Conservation (phyloP, 1,284 basidiomycete species). For the Taiwanofungus camphoratus region DNA sequence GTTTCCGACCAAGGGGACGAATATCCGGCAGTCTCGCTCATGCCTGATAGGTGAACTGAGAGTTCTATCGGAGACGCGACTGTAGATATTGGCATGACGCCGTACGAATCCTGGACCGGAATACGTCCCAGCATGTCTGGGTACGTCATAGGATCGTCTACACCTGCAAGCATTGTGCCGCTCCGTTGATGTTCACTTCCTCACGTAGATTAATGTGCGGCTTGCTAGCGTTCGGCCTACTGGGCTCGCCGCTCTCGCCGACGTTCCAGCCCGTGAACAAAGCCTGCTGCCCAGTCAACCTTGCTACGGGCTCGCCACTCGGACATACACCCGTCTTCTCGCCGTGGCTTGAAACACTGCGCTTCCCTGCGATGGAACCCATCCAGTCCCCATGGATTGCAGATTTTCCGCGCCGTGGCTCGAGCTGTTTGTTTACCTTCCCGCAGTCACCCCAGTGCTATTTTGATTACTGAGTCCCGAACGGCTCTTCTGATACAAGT, state of each 20-base stretch:
- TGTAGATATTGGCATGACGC: slow-evolving; percentile 22
- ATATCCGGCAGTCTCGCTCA: background rate
- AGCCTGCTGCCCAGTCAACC: slow-evolving; percentile 6
- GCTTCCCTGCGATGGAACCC: slow-evolving; percentile 20
- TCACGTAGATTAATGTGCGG: slow-evolving; percentile 18
- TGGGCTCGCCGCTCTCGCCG: slow-evolving; percentile 20
- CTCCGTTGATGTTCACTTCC: background rate
- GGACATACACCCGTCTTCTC: slow-evolving; percentile 22
- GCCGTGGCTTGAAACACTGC: slow-evolving; percentile 23
- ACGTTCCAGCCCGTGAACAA: slow-evolving; percentile 7
- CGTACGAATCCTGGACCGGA: slow-evolving; percentile 22
- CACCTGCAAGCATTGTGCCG: background rate
- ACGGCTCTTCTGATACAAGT: background rate
- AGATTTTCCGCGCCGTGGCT: slow-evolving; percentile 17
- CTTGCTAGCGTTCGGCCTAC: slow-evolving; percentile 20
- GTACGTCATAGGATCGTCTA: background rate
- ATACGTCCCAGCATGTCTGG: slow-evolving; percentile 18
- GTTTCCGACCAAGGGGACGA: no score
- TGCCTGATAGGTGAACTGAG: slow-evolving; percentile 13
- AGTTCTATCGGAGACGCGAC: slow-evolving; percentile 10
- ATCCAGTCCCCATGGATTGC: slow-evolving; percentile 24
- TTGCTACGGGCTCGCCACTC: slow-evolving; percentile 15
- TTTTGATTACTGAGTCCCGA: no score
- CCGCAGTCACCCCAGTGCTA: slow-evolving; percentile 17
- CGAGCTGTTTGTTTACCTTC: slow-evolving; percentile 20